phyloP scores from a whole-genome alignment of 371 early-diverging fungal genomes.

The Mortierella sp. region DNA sequence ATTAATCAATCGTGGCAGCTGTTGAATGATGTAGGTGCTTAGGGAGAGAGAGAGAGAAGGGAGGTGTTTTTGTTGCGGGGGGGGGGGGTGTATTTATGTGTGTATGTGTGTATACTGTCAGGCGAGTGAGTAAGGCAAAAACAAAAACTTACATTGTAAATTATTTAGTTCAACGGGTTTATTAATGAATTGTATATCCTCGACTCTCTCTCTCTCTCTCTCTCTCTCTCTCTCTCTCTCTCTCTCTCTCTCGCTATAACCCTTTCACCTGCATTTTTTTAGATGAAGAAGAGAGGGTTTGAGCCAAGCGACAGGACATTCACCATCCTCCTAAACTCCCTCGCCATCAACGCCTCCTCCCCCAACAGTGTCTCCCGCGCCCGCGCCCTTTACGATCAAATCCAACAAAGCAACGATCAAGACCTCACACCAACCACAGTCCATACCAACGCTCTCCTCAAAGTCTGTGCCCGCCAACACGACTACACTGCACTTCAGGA shows the following conservation, averaged over 20 bases:
- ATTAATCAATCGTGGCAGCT: constrained; percentile 51
- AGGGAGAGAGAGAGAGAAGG: neutral
- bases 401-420: constrained; percentile 28
- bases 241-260: neutral
- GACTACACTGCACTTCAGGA: constrained; percentile 36
- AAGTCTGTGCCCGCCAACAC: constrained; percentile 54
- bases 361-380: constrained; percentile 56
- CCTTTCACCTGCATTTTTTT: neutral
- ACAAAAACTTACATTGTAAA: too few species aligned
- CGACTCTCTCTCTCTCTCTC: too few species aligned
- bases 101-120: neutral
- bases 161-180: too few species aligned
- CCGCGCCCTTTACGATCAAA: constrained; percentile 28
- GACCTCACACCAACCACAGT: constrained; percentile 30
- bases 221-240: too few species aligned
- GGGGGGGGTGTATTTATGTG: neutral
- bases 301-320: constrained; percentile 59
- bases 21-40: constrained; percentile 56
- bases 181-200: too few species aligned
- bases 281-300: constrained; percentile 64
- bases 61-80: too few species aligned
- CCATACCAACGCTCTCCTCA: constrained; percentile 61
- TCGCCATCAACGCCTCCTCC: constrained; percentile 56
- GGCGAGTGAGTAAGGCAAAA: too few species aligned
- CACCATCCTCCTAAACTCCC: constrained; percentile 58